Evolutionary conservation across 2,329 filamentous ascomycete species (phyloP), one percentile per base, ranked within the genome.

Genomic region (Fusarium luffae): DNA sequence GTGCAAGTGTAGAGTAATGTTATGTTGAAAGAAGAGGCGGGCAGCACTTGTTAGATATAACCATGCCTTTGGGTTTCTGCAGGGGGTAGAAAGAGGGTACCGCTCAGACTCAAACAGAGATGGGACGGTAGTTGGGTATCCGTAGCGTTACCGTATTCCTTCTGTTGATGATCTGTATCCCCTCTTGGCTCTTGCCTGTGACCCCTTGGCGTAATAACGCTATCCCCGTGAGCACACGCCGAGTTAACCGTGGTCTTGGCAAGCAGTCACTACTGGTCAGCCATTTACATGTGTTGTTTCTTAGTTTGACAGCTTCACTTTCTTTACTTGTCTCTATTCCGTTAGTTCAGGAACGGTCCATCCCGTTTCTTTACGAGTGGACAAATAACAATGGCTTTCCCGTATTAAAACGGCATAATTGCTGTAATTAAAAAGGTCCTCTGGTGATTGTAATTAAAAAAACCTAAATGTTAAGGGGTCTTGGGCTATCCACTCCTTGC

Each of bases 171-270:
- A 70, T 48, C 63, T 70, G 66, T 69, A 57, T 59, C 48, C 13
- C 13, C 41, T 56, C 67, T 70, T 70, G 68, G 68, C 68, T 59
- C 49, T 44, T 41, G 28, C 11, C 34, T 47, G 42, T 42, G 40
- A 64, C 27, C 18, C 34, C 68, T 70, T 70, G 68, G 68, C 68
- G 63, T 57, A 70, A 68, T 70, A 50, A 70, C 43, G 34, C 30
- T 27, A 52, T 25, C 54, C 52, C 66, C 57, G 61, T 34, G 43
- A 37, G 46, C 46, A 42, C n/a, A 50, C 30, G 68, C 68, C 68
- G 68, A 66, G 41, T 62, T 70, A 69, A 69, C 68, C 68, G 68
- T 62, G 14, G 55, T 63, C 68, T 70, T 70, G 68, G 68, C 68
- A 21, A 9, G 4, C 4, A 23, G 1, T 16, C 34, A 37, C 34